These are phyloP conservation scores for Herpetospermum pedunculosum DNA, from an alignment of 306 rosid species.

Conservation along the genomic window DNA sequence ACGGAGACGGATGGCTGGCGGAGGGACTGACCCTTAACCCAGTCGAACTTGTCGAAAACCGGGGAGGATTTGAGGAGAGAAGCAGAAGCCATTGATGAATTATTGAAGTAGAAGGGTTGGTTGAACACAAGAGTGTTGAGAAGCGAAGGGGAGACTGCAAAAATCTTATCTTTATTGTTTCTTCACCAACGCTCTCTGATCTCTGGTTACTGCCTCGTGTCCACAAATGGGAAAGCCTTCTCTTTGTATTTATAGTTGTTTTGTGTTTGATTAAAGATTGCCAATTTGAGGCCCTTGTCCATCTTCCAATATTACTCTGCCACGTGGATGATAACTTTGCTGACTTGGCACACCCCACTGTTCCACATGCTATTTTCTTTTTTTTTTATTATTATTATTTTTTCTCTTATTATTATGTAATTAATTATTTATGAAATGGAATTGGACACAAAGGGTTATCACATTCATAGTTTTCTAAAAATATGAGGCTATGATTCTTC, in stretches of 20 bases:
- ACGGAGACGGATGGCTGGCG: slow-evolving; percentile 46
- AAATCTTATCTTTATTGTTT: slow-evolving; percentile 51
- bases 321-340: slow-evolving; percentile 66
- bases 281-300: slow-evolving; percentile 54
- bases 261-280: slow-evolving; percentile 36
- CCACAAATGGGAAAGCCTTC: slow-evolving; percentile 42
- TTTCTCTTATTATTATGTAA: neutral
- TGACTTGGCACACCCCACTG: neutral
- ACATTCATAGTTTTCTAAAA: neutral
- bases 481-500: slow-evolving; percentile 1
- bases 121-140: neutral
- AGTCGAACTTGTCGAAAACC: slow-evolving; percentile 80
- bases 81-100: slow-evolving; percentile 51
- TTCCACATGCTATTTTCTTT: neutral
- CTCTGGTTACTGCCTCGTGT: slow-evolving; percentile 24
- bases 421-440: neutral
- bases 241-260: slow-evolving; percentile 39
- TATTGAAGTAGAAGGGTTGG: neutral
- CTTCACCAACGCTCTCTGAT: slow-evolving; percentile 24
- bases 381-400: neutral
- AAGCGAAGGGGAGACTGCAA: neutral
- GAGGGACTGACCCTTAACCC: slow-evolving; percentile 74
- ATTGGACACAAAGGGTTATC: neutral
- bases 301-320: slow-evolving; percentile 23
- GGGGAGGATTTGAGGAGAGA: slow-evolving; percentile 71